Percentiles rank a stretch among this genome's conserved stretches.
These are phyloP conservation scores for Magnolia kwangsiensis DNA, from an alignment of 164 flowering plant genomes.

Conservation along the genomic window DNA sequence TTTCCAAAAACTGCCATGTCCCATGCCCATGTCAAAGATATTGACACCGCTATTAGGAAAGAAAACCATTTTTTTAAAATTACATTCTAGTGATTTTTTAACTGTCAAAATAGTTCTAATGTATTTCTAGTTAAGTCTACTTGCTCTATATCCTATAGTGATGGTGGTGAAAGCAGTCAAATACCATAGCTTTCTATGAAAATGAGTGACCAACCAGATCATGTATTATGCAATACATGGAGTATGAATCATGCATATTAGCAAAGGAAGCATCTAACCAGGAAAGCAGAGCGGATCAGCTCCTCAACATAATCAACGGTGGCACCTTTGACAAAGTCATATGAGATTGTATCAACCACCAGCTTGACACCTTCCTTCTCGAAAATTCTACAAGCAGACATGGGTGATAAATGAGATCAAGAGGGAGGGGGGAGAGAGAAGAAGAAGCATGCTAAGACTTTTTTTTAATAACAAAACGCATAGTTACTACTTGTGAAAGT, in stretches of 20 bases:
- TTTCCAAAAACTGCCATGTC: too few relatives aligned
- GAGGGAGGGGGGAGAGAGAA: background rate
- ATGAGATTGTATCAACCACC: constrained; percentile 83
- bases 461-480: background rate
- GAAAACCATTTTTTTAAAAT: too few relatives aligned
- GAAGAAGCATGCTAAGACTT: too few relatives aligned
- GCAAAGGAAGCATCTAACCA: constrained; percentile 26
- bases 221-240: background rate
- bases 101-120: too few relatives aligned
- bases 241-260: background rate
- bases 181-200: too few relatives aligned
- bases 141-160: too few relatives aligned
- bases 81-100: too few relatives aligned
- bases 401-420: background rate
- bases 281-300: constrained; percentile 62
- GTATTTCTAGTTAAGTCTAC: too few relatives aligned
- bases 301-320: constrained; percentile 96
- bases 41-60: too few relatives aligned
- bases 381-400: constrained; percentile 51
- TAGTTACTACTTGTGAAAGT: background rate
- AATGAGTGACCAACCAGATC: background rate
- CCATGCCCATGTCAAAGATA: too few relatives aligned
- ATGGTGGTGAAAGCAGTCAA: background rate
- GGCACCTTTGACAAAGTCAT: constrained; percentile 91
- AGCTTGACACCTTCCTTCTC: constrained; percentile 87